These are phyloP conservation scores for Fusarium sp. DNA, from an alignment of 2,329 filamentous ascomycete genomes.

Conservation along the genomic window DNA sequence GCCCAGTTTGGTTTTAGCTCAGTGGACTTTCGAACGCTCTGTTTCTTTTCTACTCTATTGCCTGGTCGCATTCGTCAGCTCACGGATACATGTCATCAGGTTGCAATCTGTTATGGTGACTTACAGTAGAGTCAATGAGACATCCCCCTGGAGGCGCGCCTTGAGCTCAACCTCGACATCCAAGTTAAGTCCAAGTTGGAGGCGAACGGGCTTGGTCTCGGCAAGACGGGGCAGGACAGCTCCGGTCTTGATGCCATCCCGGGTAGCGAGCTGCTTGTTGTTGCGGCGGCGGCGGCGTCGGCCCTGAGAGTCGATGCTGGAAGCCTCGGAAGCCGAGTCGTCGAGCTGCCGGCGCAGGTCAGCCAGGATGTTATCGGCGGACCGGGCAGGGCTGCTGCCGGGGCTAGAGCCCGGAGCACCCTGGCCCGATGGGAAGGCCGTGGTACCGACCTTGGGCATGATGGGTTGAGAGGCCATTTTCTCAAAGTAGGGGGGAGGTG, in stretches of 20 bases:
- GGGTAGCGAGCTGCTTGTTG: constrained; percentile 33
- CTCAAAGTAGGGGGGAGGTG: constrained; percentile 29
- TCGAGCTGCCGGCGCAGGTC: constrained; percentile 34
- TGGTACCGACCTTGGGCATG: constrained; percentile 34
- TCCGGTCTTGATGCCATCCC: constrained; percentile 32
- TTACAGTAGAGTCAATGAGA: constrained; percentile 35
- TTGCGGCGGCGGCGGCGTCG: constrained; percentile 33
- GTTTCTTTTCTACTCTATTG: constrained; percentile 36
- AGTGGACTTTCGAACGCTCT: constrained; percentile 24
- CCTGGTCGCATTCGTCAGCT: constrained; percentile 7
- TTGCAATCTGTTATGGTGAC: neutral
- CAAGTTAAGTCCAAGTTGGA: constrained; percentile 33
- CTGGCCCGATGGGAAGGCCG: constrained; percentile 8
- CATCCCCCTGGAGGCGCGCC: constrained; percentile 32
- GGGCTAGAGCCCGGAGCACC: constrained; percentile 6
- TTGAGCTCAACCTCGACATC: constrained; percentile 35
- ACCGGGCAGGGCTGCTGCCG: constrained; percentile 24
- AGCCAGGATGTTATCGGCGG: constrained; percentile 29
- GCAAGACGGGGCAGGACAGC: constrained; percentile 28
- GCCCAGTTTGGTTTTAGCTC: constrained; percentile 24
- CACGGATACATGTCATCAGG: neutral
- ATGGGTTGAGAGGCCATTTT: constrained; percentile 30
- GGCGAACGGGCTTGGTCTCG: constrained; percentile 35
- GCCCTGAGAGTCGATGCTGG: constrained; percentile 33
- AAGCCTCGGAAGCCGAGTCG: constrained; percentile 34